Evolutionary conservation across 257 asterid genomes (phyloP).

Genomic region (Solanum sitiens): DNA sequence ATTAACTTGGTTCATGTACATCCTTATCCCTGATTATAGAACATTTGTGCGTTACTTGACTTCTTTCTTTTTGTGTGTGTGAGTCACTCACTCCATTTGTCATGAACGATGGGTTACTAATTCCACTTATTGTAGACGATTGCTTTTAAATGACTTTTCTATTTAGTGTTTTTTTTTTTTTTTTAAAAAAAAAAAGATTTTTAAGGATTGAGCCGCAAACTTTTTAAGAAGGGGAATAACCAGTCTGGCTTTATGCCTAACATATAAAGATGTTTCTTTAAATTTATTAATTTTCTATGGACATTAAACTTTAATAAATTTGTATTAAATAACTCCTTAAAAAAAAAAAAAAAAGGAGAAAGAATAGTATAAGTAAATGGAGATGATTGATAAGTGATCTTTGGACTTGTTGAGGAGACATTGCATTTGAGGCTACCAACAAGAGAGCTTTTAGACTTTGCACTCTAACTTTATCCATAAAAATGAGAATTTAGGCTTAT

Average conservation of each 20-base stretch:
- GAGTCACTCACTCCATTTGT: not conserved
- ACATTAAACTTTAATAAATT: constrained; percentile 13
- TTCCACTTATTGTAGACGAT: not conserved
- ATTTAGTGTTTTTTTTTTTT: not conserved
- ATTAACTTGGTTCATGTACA: no score
- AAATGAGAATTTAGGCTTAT: not conserved
- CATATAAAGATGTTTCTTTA: constrained; percentile 16
- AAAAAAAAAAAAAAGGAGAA: not conserved
- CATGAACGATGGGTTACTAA: not conserved
- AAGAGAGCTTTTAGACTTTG: not conserved
- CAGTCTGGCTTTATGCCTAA: constrained; percentile 15
- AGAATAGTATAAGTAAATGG: constrained; percentile 4
- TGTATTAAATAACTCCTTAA: constrained; percentile 1
- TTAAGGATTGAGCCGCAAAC: not conserved
- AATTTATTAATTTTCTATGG: not conserved
- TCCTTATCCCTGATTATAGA: not conserved
- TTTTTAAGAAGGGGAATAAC: not conserved
- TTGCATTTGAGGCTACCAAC: not conserved
- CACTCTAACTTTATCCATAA: not conserved
- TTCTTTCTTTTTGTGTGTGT: not conserved
- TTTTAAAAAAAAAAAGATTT: not conserved
- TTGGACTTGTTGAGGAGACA: not conserved
- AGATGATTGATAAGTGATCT: constrained; percentile 3
- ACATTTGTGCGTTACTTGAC: not conserved
- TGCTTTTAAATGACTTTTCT: not conserved